Base-by-base conservation (phyloP, 352 stramenopile species). In the Pythium periplocum region DNA sequence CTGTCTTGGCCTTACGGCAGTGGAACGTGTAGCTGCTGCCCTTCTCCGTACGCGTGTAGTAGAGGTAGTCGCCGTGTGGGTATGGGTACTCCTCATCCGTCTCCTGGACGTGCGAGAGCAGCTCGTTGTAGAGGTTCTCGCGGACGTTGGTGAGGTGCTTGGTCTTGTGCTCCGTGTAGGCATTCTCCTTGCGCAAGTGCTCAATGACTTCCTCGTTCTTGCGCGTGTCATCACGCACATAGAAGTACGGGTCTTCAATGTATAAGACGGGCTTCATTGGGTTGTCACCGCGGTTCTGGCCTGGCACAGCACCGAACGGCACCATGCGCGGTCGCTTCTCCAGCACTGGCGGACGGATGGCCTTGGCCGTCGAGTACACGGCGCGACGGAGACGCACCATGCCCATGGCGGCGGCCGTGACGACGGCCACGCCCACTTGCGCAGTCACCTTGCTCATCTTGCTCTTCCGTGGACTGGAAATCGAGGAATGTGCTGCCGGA, bases 161-260 rank as follows among this genome's bases (percentile, higher is more conserved):
- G 5, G 87, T 97, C 60, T 96, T 81, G 53, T 62, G 54, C 48
- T 96, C 74, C 38, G 84, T 93, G 74, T 98, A 98, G 32, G 69
- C 77, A 66, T 98, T 99, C 62, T 99, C 95, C 45, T 88, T 72
- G 32, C 80, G 68, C 48, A 99, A 61, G 69, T 98, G 89, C 49
- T 90, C 72, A 26, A 98, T 61, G 44, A 99, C 79, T 53, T 97
- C 87, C 49, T 86, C 60, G 58, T 96, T 93, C 51, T 92, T 93
- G 64, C 95, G 83, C 34, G 79, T 73, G 59, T 98, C 94, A 64
- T 98, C 95, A 35, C 93, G 87, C 47, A 98, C 79, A 90, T 97
- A 98, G 52, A 94, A 97, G 69, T 98, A 98, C 47, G 90, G 91
- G 77, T 98, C 92, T 26, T 94, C 81, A 46, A 98, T 68, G 49